Base-by-base conservation (phyloP, 2,329 filamentous ascomycete species). In the Sporothrix brasiliensis region DNA sequence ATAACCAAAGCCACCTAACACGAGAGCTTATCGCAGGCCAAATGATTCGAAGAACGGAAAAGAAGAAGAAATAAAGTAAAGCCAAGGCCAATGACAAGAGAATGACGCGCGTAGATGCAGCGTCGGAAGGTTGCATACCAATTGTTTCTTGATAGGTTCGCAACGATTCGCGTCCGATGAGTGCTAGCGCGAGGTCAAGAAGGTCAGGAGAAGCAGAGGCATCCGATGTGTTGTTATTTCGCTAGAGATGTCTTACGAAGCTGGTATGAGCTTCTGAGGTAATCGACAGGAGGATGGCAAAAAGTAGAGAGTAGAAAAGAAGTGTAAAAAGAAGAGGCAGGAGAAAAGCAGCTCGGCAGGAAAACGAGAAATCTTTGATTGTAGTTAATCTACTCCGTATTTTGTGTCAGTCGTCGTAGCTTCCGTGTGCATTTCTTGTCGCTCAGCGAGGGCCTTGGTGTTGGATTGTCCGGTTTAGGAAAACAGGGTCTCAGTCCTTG, bases 381-480 rank as follows among this genome's bases (percentile, higher is more conserved):
- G 47, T 27, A 52, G 16, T 52, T 39, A 66, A 66, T 66, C 47
- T 44, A 44, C 34, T 34, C 34, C 6, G 34, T 50, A 66, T 66
- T 66, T 52, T 41, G 47, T 52, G 24, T 49, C 41, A 24, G 61
- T 50, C 19, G 44, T 65, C 44, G 63, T 21, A 27, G 21, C 39
- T 47, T 60, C 56, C 41, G 11, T 44, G 41, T 60, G 54, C 16
- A 58, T 9, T 44, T 47, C 24, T 58, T 63, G 44, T 66, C 47
- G 44, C 27, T 39, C 63, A 39, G 47, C 27, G 63, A 66, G 27
- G 61, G 19, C 44, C 61, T 44, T 66, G 14, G 60, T 13, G 5
- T 14, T 11, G 11, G 24, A 7, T 44, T 50, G 60, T 27, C 47
- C 27, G 24, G 19, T 34, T 52, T 65, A n/a, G 60, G 60, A 65